Percentiles rank a stretch among this genome's conserved stretches.
phyloP scores from a whole-genome alignment of 177 flowering plant genomes.

The Vitis hybrid region DNA sequence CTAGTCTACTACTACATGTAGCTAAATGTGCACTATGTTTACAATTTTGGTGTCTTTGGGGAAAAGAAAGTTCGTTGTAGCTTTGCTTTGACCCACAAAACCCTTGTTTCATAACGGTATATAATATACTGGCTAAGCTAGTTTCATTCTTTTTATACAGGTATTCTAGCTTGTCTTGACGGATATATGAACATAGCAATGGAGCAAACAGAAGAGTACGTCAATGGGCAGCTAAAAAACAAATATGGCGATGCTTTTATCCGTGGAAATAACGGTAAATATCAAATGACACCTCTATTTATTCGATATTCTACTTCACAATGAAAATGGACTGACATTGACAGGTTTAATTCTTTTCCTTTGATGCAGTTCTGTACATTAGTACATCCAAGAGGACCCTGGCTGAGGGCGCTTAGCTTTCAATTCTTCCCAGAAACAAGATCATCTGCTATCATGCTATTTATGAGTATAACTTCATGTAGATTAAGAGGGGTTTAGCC shows the following conservation, averaged over 20 bases:
- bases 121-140: too few species aligned
- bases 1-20: too few species aligned
- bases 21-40: too few species aligned
- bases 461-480: too few species aligned
- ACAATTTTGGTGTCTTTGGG: too few species aligned
- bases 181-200: conserved; percentile 99
- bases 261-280: conserved; percentile 93
- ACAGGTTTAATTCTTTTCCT: neutral
- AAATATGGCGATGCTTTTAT: conserved; percentile 98
- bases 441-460: too few species aligned
- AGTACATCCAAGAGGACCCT: conserved; percentile 88
- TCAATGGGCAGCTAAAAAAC: conserved; percentile 94
- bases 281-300: neutral
- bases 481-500: too few species aligned
- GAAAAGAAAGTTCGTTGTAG: too few species aligned
- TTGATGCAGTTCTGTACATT: conserved; percentile 79
- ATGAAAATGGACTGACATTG: neutral
- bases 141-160: conserved; percentile 33
- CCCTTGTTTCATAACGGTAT: neutral
- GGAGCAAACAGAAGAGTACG: conserved; percentile 99
- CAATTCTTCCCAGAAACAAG: too few species aligned
- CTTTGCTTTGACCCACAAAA: too few species aligned
- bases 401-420: conserved; percentile 59
- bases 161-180: conserved; percentile 92
- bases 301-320: too few species aligned